phyloP scores from a whole-genome alignment of 163 green algal genomes.

The Scenedesmus sp. region DNA sequence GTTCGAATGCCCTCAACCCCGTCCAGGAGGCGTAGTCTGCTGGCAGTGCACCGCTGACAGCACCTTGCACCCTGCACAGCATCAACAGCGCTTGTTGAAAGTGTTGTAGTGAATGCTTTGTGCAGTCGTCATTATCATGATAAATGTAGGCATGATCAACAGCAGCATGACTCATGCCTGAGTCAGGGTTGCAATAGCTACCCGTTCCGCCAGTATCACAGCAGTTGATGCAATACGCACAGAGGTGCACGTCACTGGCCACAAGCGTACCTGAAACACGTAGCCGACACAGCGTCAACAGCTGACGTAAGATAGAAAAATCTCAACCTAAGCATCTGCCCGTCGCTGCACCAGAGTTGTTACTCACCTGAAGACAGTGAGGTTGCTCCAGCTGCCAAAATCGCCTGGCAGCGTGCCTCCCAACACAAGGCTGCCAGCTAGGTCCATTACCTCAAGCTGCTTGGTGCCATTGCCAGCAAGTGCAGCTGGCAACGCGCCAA shows the following conservation, averaged over 20 bases:
- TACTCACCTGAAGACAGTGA: conserved; percentile 30
- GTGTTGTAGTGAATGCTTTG: neutral
- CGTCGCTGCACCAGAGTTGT: neutral
- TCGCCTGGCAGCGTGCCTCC: conserved; percentile 14
- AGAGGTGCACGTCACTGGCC: too few species aligned
- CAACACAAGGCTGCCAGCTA: neutral
- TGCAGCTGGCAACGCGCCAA: neutral
- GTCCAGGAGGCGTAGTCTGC: neutral
- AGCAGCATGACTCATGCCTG: too few species aligned
- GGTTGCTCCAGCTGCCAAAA: neutral
- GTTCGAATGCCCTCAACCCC: neutral
- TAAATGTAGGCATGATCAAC: too few species aligned
- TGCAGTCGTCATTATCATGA: too few species aligned
- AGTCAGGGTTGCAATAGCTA: too few species aligned
- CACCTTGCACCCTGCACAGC: conserved; percentile 9
- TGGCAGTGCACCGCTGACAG: neutral
- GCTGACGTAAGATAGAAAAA: too few species aligned
- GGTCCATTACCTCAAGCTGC: conserved; percentile 24
- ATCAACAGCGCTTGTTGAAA: neutral
- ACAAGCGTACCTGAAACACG: neutral
- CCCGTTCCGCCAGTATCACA: too few species aligned
- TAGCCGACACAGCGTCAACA: neutral
- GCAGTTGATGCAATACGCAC: neutral
- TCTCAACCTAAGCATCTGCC: neutral
- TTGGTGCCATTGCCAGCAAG: conserved; percentile 20